Evolutionary conservation across 108 stramenopile species (phyloP).

Genomic region (Seminavis robusta): DNA sequence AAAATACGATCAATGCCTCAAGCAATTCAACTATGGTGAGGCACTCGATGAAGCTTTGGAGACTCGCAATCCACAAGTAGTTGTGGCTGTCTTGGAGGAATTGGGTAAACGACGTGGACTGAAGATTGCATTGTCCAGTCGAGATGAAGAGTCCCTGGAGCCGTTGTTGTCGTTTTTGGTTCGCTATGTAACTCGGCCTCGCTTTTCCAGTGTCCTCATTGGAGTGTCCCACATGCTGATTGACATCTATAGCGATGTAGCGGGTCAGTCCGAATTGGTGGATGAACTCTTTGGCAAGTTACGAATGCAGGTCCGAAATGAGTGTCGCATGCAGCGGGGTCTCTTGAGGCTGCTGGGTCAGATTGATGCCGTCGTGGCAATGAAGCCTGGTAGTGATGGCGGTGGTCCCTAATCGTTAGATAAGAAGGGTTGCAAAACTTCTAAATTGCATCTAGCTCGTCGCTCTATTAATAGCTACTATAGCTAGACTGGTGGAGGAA

Average conservation of each 20-base stretch:
- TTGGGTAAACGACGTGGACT: conserved; percentile 80
- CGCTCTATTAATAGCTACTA: no score
- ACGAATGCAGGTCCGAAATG: conserved; percentile 55
- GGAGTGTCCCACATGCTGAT: conserved; percentile 50
- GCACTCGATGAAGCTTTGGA: conserved; percentile 81
- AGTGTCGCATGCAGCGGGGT: conserved; percentile 57
- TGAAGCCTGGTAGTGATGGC: no score
- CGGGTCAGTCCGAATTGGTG: conserved; percentile 73
- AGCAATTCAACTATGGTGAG: conserved; percentile 88
- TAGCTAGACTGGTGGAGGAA: no score
- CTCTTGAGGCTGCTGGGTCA: conserved; percentile 67
- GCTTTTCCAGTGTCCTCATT: conserved; percentile 68
- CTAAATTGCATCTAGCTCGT: no score
- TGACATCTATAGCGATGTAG: conserved; percentile 38
- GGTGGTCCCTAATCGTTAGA: no score
- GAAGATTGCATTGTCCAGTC: conserved; percentile 69
- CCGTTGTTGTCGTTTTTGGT: conserved; percentile 81
- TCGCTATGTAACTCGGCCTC: conserved; percentile 68
- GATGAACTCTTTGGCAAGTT: conserved; percentile 88
- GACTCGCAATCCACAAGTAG: conserved; percentile 59
- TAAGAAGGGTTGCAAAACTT: no score
- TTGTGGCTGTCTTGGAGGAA: conserved; percentile 85
- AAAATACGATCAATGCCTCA: conserved; percentile 67
- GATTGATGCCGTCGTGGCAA: conserved; percentile 67
- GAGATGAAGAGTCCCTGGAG: conserved; percentile 85